Evolutionary conservation across 2,329 filamentous ascomycete species (phyloP), one percentile per base, ranked within the genome.

Genomic region (Colletotrichum euphorbiae): DNA sequence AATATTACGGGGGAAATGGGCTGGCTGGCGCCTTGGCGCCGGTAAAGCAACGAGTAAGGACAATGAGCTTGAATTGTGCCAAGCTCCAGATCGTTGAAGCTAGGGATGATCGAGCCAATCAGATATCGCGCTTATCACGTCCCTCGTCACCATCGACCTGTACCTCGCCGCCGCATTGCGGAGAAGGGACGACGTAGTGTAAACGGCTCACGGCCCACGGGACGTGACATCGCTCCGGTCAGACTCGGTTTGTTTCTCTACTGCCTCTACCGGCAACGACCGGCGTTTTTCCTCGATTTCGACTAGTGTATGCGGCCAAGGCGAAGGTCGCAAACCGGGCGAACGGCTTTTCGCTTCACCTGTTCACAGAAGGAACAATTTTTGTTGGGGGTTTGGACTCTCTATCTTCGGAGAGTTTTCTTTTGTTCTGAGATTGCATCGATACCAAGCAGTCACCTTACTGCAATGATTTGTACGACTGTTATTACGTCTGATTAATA

Each of bases 171-270:
- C 51, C 60, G 42, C 40, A 48, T 33, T 55, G 57, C 62, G 57
- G 48, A 62, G 62, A 62, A 48, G 19, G 6, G 46, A 19, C 13
- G 46, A 38, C 56, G 38, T 46, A 45, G 54, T n/a, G 17, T 24
- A 11, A 33, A 15, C 28, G 50, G 33, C 24, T 12, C 50, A 54
- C 48, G 62, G 54, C 42, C 19, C 46, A 48, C 28, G 42, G 24
- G 42, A 40, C 56, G 48, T 61, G 36, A 60, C 62, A 66, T 66
- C 56, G 56, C 56, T 54, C 61, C 56, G 62, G 62, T 61, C 46
- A 61, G 59, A 42, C 28, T 66, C 62, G 56, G 62, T 40, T n/a
- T 4, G 24, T 52, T 15, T 40, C 15, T 33, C 33, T n/a, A 45
- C 21, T 38, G 11, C 36, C 36, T 38, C 11, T 38, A 38, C 36